A percentile compares a stretch with the other conserved stretches of the same genome.
phyloP scores from a whole-genome alignment of 2,329 filamentous ascomycete species.

The Cordyceps militaris region DNA sequence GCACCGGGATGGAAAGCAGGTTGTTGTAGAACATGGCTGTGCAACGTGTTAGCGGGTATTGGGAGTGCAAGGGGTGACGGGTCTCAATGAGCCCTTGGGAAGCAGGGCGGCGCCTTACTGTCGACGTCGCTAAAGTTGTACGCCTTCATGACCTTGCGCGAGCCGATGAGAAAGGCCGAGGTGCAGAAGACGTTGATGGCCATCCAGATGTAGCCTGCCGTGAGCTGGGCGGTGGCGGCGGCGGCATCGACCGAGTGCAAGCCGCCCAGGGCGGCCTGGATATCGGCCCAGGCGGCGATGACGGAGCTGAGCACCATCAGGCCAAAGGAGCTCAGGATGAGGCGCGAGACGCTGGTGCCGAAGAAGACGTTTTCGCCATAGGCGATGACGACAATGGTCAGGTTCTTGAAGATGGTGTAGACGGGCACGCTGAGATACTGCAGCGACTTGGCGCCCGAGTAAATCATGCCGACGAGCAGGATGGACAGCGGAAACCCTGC shows the following conservation, averaged over 20 bases:
- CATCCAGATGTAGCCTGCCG: constrained; percentile 97
- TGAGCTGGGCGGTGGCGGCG: constrained; percentile 77
- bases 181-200: constrained; percentile 92
- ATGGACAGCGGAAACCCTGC: constrained; percentile 93
- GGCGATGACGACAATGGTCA: constrained; percentile 97
- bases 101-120: constrained; percentile 55
- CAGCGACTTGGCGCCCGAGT: constrained; percentile 90
- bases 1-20: constrained; percentile 87
- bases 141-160: constrained; percentile 98
- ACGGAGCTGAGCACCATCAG: constrained; percentile 94
- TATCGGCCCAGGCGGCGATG: constrained; percentile 95
- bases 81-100: too few species aligned
- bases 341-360: constrained; percentile 79
- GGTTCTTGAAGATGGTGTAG: constrained; percentile 99
- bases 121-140: constrained; percentile 99
- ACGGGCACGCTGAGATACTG: constrained; percentile 96
- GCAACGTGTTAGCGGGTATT: constrained; percentile 27
- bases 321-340: constrained; percentile 88
- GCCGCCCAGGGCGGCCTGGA: constrained; percentile 71
- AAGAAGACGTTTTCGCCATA: constrained; percentile 99
- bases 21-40: constrained; percentile 99
- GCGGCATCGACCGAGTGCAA: constrained; percentile 53
- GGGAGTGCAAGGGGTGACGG: constrained; percentile 8
- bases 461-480: constrained; percentile 97
- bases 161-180: constrained; percentile 79